Evolutionary conservation across 768 basidiomycete genomes (phyloP), one percentile per base, ranked within the genome.

Genomic region (Melanogaster broomeanus): DNA sequence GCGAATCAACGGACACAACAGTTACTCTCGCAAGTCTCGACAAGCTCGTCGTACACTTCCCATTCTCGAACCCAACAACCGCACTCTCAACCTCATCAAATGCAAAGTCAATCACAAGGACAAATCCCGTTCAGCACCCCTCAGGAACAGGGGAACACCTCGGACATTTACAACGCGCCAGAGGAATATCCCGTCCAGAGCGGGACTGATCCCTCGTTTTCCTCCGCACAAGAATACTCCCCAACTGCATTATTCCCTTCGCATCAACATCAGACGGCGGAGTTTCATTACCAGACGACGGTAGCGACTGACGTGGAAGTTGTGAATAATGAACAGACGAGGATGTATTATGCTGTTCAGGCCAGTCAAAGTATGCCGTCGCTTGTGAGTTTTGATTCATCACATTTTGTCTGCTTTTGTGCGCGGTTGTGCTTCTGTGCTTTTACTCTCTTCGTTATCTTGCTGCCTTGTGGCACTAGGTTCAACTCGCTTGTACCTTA

Each of bases 1-100:
- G 39, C 57, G 9, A 62, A 45, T 16, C 62, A 57, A 43, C 65
- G 65, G 0, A 27, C 67, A 3, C 65, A 65, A 30, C 55, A 66
- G n/a, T 24, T 66, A 19, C 63, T 66, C 18, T 58, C 62, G 2
- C 28, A 49, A 10, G 16, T n/a, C 7, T 24, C 31, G 13, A 18
- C 57, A 6, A 5, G 22, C 4, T 15, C 52, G 2, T 31, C 61
- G 7, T 43, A 60, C 35, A 0, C 35, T n/a, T 37, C 52, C 4
- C 25, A 45, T 27, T 15, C 42, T 39, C 18, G 28, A 24, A 22
- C 33, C 25, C 53, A 39, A 25, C 42, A 41, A 4, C 21, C 42
- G 2, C 35, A 43, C 7, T 21, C 24, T 0, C 48, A 55, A 19
- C 24, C 51, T 19, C 35, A 38, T 11, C 30, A 1, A 15, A 33